Percentiles rank a stretch among this genome's conserved stretches.
These are phyloP conservation scores for Gentiana straminea DNA, from an alignment of 257 asterid genomes.

Conservation along the genomic window DNA sequence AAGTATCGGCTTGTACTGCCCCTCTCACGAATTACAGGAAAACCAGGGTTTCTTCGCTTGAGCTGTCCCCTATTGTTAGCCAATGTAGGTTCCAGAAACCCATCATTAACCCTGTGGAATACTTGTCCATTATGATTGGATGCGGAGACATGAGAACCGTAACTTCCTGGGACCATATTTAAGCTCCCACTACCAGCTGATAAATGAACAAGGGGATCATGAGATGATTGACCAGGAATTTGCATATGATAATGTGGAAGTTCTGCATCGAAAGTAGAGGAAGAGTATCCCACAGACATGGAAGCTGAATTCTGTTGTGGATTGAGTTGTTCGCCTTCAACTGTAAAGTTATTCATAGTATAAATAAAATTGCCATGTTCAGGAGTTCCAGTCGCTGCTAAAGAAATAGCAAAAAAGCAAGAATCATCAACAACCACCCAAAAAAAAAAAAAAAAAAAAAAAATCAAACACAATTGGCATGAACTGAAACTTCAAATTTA, in stretches of 20 bases:
- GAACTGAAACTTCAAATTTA: too few species aligned
- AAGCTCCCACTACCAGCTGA: conserved; percentile 32
- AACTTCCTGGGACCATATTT: conserved; percentile 36
- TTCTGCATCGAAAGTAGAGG: conserved; percentile 34
- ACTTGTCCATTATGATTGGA: conserved; percentile 41
- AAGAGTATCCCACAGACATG: conserved; percentile 34
- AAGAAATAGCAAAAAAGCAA: conserved; percentile 3
- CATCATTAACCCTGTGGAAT: conserved; percentile 35
- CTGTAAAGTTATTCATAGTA: conserved; percentile 30
- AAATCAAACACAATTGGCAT: too few species aligned
- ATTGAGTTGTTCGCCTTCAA: conserved; percentile 26
- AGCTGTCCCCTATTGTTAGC: conserved; percentile 46
- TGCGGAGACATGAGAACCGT: conserved; percentile 46
- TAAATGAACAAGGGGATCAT: conserved; percentile 35
- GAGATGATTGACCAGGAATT: conserved; percentile 32
- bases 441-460: too few species aligned
- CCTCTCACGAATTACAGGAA: conserved; percentile 43
- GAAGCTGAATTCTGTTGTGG: conserved; percentile 40
- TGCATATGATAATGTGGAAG: conserved; percentile 40
- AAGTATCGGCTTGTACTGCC: conserved; percentile 53
- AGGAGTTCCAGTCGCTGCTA: conserved; percentile 29
- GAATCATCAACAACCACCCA: background rate
- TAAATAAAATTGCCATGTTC: conserved; percentile 34
- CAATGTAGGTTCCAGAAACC: conserved; percentile 33
- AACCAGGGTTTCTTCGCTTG: conserved; percentile 62